Base-by-base conservation (phyloP, 805 yeast genomes). In the Sugiyamaella floridensis region DNA sequence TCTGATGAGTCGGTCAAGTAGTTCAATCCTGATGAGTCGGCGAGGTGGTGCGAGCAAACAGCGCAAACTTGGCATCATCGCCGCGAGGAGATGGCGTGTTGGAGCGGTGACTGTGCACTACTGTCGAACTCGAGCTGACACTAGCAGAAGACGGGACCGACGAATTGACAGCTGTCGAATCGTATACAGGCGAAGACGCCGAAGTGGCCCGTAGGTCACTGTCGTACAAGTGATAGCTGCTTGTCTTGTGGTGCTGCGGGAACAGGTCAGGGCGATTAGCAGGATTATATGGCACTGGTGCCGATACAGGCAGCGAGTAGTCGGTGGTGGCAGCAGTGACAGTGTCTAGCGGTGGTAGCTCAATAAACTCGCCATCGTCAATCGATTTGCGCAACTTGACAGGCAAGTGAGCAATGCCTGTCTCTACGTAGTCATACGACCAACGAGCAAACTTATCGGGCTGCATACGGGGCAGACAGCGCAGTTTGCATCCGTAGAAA, bases 401-500 rank as follows among this genome's bases (percentile, higher is more conserved):
- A n/a, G 55, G 56, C 18, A 48, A 52, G 20, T 48, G 42, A 37
- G 56, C 48, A 41, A 58, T 47, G 10, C 69, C 71, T 32, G 60
- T 59, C 53, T 67, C 72, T 40, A 72, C 63, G 50, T 68, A 64
- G 41, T 73, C 74, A 52, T 72, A 72, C 10, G 72, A 64, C 75
- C 76, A 72, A 29, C 76, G 64, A 18, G 69, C 66, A 43, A 70
- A 63, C 59, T 71, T 69, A 53, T 65, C 73, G 19, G 58, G 58
- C 56, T 65, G 71, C 42, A 63, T 55, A 28, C 63, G 66, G 14
- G 98, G 97, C 63, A 90, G 71, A 55, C 66, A 67, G 16, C 75
- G 78, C 62, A 83, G 81, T 65, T 82, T 83, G 50, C 88, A 81
- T 60, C 82, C 78, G 56, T 78, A 76, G 68, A 88, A 90, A 32